Conservation (phyloP, 148 eudicot species). For the Amaranthus hypochondriacus region DNA sequence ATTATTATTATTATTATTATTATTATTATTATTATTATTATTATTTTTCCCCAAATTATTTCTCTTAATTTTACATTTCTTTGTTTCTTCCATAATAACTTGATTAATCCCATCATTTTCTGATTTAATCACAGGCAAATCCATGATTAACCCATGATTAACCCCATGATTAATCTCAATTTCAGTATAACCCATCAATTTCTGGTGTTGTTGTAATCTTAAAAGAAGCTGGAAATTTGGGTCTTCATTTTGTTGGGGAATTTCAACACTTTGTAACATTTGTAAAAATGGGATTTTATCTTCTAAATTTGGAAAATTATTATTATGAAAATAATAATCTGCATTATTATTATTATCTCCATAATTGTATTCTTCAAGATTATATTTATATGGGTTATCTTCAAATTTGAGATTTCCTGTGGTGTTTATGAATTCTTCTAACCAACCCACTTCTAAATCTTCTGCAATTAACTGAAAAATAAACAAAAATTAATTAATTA, state of each 20-base stretch:
- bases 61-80: no score
- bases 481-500: not conserved
- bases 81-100: no score
- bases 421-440: slow-evolving; percentile 29
- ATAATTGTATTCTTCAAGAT: slow-evolving; percentile 8
- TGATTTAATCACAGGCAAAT: no score
- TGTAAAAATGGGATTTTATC: slow-evolving; percentile 46
- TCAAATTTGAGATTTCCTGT: slow-evolving; percentile 17
- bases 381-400: slow-evolving; percentile 19
- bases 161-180: slow-evolving; percentile 21
- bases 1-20: not conserved
- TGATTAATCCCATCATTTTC: no score
- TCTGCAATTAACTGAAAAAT: slow-evolving; percentile 32
- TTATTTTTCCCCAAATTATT: not conserved
- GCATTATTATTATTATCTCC: not conserved
- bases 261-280: slow-evolving; percentile 36
- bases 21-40: not conserved
- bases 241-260: slow-evolving; percentile 14
- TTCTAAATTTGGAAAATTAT: slow-evolving; percentile 23
- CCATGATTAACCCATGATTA: no score
- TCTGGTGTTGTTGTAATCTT: slow-evolving; percentile 36
- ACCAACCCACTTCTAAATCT: slow-evolving; percentile 31
- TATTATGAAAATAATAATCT: not conserved
- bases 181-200: slow-evolving; percentile 16
- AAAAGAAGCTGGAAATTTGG: slow-evolving; percentile 41